Base-by-base conservation (phyloP, 345 rosid genomes). In the Chamaenerion angustifolium region DNA sequence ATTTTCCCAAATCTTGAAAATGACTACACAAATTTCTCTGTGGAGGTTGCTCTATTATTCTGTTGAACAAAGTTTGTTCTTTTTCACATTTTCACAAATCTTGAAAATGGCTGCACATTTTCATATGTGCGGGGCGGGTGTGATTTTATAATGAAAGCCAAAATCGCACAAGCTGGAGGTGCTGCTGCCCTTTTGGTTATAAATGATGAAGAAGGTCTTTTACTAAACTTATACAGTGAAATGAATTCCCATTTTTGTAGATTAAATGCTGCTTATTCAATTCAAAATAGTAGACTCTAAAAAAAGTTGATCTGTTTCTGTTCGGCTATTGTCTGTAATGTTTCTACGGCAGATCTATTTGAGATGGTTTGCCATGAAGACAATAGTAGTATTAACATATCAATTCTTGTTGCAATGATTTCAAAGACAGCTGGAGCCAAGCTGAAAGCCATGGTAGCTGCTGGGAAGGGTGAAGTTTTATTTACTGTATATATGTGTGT, bases 201-300 rank as follows among this genome's bases (percentile, higher is more conserved):
- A 58, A 88, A 93, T 74, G 80, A 69, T 41, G 51, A 82, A 51
- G 95, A 93, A 71, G 99, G 99, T 93, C 61, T 52, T 53, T 19
- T 15, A 23, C 40, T 6, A 11, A 46, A 13, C 25, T 35, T 35
- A 35, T 12, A 25, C 48, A 23, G 3, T 16, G 18, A 42, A 51
- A 17, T 19, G 46, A 21, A 23, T 23, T 23, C 27, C 27, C 27
- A 23, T 2, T 2, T 23, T 23, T 23, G 5, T 23, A 23, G 27
- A 23, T 23, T 23, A 23, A 23, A 23, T 23, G 27, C 27, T 23
- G 2, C 27, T 2, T 23, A 23, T 23, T 23, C 5, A 23, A 23
- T 23, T 23, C 27, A 23, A 23, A 23, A 5, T n/a, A n/a, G n/a
- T n/a, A n/a, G 27, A 23, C 3, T 2, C 27, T 23, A 23, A 23